These are phyloP conservation scores for Millerago galiae DNA, from an alignment of 805 yeast species.

Conservation along the genomic window DNA sequence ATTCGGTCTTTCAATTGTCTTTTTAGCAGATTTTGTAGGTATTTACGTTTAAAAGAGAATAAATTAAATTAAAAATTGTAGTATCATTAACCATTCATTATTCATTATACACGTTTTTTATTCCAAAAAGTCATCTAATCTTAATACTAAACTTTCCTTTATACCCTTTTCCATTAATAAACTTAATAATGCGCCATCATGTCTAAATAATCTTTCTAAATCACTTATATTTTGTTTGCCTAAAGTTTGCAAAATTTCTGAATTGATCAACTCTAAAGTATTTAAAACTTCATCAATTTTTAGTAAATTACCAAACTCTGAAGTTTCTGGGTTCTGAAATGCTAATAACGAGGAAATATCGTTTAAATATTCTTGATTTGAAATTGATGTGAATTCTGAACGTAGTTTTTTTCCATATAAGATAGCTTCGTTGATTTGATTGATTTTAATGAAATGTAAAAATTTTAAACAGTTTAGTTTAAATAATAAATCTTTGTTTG, in stretches of 20 bases:
- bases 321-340: slow-evolving; percentile 38
- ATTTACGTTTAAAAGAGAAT: slow-evolving; percentile 31
- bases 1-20: slow-evolving; percentile 35
- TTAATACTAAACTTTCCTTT: slow-evolving; percentile 35
- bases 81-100: neutral
- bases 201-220: slow-evolving; percentile 37
- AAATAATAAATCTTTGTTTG: slow-evolving; percentile 31
- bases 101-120: neutral
- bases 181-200: slow-evolving; percentile 34
- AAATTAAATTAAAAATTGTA: neutral
- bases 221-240: slow-evolving; percentile 39
- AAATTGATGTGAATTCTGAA: slow-evolving; percentile 23
- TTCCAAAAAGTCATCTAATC: slow-evolving; percentile 1
- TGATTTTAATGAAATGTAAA: slow-evolving; percentile 30
- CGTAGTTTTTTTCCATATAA: slow-evolving; percentile 34
- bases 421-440: slow-evolving; percentile 29
- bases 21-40: slow-evolving; percentile 37
- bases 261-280: slow-evolving; percentile 36
- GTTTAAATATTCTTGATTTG: slow-evolving; percentile 32
- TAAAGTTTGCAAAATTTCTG: slow-evolving; percentile 34
- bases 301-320: slow-evolving; percentile 34
- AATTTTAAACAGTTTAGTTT: slow-evolving; percentile 38
- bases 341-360: slow-evolving; percentile 48
- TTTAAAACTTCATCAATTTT: slow-evolving; percentile 31
- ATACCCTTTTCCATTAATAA: slow-evolving; percentile 18